Evolutionary conservation across 2,329 filamentous ascomycete genomes (phyloP), one percentile per base, ranked within the genome.

Genomic region (Sordariomycetes sp.): DNA sequence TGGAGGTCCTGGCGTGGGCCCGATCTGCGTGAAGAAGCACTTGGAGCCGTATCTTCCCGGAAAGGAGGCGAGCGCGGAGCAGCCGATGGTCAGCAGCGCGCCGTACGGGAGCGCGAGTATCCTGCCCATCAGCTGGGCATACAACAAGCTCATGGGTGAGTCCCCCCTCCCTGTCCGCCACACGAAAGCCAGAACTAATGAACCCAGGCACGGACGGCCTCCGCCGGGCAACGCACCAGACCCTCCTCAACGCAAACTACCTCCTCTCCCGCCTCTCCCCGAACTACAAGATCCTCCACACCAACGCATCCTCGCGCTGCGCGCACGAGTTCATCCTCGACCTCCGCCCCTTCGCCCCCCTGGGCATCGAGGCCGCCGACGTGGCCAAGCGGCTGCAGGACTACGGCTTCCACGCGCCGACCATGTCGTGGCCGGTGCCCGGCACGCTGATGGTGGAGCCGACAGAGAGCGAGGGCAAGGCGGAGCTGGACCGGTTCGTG

Each of bases 371-470:
- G 74, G 93, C 88, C 34, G 94, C 96, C 65, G 93, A 97, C 68
- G 88, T 97, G 63, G 93, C 93, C 67, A 97, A 97, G 80, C 89
- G 93, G 62, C 83, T 97, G 22, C 92, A 97, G 73, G 93, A 97
- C 70, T 97, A 96, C 70, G 93, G 93, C 50, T 97, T 97, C 82
- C 93, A 97, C 72, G 89, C 92, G 1, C 93, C 93, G 0, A 97
- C 93, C 57, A 97, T 97, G 93, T 91, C 86, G 70, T 97, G 90
- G 89, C 93, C 93, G 1, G 91, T 97, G 2, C 82, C 90, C 57
- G 95, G 95, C 74, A 97, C 93, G 1, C 83, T 97, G 52, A 97
- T 97, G 93, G 96, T 97, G 64, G 93, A 97, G 76, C 93, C 93
- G 2, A 97, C 93, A 0, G 93, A 97, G 75, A 92, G 87, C 16